phyloP scores from a whole-genome alignment of 257 asterid species.

The Lantana camara region DNA sequence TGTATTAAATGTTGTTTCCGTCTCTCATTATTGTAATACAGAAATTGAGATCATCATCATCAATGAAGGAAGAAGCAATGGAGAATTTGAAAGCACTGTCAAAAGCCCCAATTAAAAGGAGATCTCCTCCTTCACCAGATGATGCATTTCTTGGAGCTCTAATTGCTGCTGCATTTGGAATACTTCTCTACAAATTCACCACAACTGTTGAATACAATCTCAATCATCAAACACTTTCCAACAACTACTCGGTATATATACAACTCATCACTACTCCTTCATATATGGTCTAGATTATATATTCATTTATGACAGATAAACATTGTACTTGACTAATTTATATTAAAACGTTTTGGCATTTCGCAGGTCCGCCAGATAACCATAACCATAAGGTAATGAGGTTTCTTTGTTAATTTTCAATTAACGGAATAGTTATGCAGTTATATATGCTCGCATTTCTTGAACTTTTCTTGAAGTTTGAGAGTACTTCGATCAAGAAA shows the following conservation, averaged over 20 bases:
- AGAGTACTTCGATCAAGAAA: too few species aligned
- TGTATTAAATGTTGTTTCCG: too few species aligned
- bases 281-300: too few species aligned
- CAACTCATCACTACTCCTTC: too few species aligned
- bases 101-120: conserved; percentile 40
- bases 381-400: conserved; percentile 63
- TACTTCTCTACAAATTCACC: conserved; percentile 72
- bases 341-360: too few species aligned
- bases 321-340: too few species aligned
- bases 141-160: conserved; percentile 74
- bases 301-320: too few species aligned
- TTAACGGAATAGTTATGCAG: neutral
- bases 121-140: conserved; percentile 52
- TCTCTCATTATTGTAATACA: conserved; percentile 17
- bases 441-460: neutral
- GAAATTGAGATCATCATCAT: conserved; percentile 62
- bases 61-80: conserved; percentile 62
- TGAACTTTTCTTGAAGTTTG: too few species aligned
- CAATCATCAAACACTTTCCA: conserved; percentile 61
- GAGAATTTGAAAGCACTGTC: conserved; percentile 50
- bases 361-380: conserved; percentile 83
- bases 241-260: conserved; percentile 59
- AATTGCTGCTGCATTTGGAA: conserved; percentile 65
- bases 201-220: conserved; percentile 59
- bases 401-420: neutral